These are phyloP conservation scores for Ascochyta fabae DNA, from an alignment of 2,329 filamentous ascomycete species.

Conservation along the genomic window DNA sequence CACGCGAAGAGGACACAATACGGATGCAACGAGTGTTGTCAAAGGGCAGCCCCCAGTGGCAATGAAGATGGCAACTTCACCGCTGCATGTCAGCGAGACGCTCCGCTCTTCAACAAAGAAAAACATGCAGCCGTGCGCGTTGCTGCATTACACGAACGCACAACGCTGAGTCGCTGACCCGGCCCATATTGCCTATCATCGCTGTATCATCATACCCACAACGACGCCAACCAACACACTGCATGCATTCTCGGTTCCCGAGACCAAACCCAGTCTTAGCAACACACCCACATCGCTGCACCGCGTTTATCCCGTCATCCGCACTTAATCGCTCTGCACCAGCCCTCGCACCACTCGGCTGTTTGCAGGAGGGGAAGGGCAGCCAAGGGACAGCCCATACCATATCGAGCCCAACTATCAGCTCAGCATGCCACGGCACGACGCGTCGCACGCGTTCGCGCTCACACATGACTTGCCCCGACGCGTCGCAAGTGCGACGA, in stretches of 20 bases:
- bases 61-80: background rate
- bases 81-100: constrained; percentile 1
- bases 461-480: constrained; percentile 20
- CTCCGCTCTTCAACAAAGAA: constrained; percentile 2
- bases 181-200: constrained; percentile 1
- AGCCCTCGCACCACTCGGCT: background rate
- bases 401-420: constrained; percentile 8
- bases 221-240: background rate
- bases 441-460: constrained; percentile 35
- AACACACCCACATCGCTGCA: constrained; percentile 3
- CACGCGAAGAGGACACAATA: background rate
- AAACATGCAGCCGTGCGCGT: constrained; percentile 1
- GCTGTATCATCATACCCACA: background rate
- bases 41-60: constrained; percentile 4
- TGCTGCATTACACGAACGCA: background rate
- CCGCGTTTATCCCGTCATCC: constrained; percentile 4
- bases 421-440: constrained; percentile 1
- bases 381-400: background rate
- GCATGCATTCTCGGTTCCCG: constrained; percentile 1
- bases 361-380: too few species aligned
- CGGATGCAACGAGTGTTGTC: constrained; percentile 1
- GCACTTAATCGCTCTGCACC: constrained; percentile 10
- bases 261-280: background rate
- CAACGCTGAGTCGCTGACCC: constrained; percentile 2
- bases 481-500: constrained; percentile 25